Percentiles rank a stretch among this genome's conserved stretches.
phyloP scores from a whole-genome alignment of 1,284 basidiomycete species.

The Rhodotorula glutinis region DNA sequence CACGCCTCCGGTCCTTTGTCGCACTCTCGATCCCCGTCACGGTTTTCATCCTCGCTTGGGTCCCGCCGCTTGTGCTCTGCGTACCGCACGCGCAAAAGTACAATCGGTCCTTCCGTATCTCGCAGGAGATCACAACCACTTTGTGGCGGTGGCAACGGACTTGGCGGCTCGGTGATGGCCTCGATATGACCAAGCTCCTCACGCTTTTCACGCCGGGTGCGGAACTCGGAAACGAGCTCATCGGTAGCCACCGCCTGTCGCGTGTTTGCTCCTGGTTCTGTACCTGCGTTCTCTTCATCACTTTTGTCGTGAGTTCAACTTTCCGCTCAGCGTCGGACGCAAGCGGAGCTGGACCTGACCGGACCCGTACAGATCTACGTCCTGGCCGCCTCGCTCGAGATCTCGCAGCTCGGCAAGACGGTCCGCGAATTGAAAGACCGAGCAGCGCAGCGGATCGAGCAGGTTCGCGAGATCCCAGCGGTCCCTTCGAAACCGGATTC shows the following conservation, averaged over 20 bases:
- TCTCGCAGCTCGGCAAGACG: conserved; percentile 6
- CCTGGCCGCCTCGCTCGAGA: conserved; percentile 18
- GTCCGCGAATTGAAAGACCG: not conserved
- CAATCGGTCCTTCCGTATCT: conserved; percentile 8
- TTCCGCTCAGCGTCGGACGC: not conserved
- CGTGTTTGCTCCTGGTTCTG: not conserved
- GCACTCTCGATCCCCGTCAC: conserved; percentile 12
- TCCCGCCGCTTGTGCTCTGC: conserved; percentile 14
- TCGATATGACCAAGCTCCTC: conserved; percentile 17
- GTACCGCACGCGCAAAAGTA: not conserved
- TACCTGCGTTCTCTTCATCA: conserved; percentile 6
- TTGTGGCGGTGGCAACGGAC: not conserved
- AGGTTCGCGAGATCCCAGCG: not conserved
- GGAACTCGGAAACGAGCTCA: conserved; percentile 1
- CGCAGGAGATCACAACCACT: not conserved
- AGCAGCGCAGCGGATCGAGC: not conserved
- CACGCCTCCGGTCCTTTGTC: not conserved
- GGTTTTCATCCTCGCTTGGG: conserved; percentile 10
- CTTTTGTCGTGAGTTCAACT: conserved; percentile 9
- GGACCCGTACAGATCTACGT: conserved; percentile 11
- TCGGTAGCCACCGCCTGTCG: not conserved
- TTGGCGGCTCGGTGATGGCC: not conserved
- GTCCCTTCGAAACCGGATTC: not conserved
- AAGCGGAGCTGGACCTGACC: not conserved
- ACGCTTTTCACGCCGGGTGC: conserved; percentile 7